A percentile compares a stretch with the other conserved stretches of the same genome.
These are phyloP conservation scores for Candida dubliniensis DNA, from an alignment of 1,139 yeast genomes.

Conservation along the genomic window DNA sequence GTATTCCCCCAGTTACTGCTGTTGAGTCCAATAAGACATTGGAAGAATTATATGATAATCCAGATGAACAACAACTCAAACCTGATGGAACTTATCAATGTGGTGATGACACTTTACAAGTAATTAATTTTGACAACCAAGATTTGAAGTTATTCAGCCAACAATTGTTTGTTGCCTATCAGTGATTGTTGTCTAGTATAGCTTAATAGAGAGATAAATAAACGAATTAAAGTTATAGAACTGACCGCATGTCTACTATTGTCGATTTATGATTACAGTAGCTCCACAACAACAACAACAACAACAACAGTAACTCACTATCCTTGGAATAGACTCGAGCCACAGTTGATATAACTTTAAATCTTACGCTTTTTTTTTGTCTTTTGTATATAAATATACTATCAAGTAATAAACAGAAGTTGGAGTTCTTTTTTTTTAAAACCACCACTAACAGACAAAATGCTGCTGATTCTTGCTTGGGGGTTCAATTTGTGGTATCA, in stretches of 20 bases:
- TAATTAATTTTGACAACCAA: conserved; percentile 15
- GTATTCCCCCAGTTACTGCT: conserved; percentile 50
- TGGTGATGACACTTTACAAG: conserved; percentile 13
- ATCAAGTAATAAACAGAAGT: not conserved
- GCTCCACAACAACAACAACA: no score
- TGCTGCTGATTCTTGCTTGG: conserved; percentile 2
- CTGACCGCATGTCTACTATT: not conserved
- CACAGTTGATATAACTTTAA: not conserved
- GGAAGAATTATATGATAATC: conserved; percentile 13
- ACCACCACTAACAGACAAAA: not conserved
- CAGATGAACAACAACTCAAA: conserved; percentile 3
- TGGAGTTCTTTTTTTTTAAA: not conserved
- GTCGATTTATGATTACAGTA: no score
- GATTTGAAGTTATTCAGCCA: conserved; percentile 16
- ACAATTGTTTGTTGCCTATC: conserved; percentile 18
- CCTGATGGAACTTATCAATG: conserved; percentile 12
- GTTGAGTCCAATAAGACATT: conserved; percentile 31
- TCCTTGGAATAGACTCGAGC: not conserved
- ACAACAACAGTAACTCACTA: not conserved
- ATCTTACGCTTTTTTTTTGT: no score
- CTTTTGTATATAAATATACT: not conserved
- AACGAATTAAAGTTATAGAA: not conserved
- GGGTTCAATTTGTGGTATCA: conserved; percentile 5
- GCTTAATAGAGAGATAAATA: not conserved
- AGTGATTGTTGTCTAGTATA: not conserved